Conservation (phyloP, 2,329 filamentous ascomycete genomes). For the Phyllosticta citrichinensis region DNA sequence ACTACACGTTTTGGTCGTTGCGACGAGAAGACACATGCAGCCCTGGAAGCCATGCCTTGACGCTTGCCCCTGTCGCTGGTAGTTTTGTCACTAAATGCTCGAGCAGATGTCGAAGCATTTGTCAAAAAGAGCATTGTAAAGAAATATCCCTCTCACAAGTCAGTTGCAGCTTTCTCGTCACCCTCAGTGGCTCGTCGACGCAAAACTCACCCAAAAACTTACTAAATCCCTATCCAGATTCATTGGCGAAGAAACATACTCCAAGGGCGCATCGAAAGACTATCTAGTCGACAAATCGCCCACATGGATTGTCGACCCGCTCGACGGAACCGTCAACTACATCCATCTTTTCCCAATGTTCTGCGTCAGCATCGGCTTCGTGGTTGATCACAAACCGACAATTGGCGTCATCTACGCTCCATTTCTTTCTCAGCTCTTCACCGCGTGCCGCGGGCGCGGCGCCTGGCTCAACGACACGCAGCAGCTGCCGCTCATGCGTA, state of each 20-base stretch:
- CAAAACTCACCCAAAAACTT: background rate
- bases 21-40: background rate
- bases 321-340: conserved; percentile 75
- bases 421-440: conserved; percentile 59
- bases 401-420: conserved; percentile 67
- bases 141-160: conserved; percentile 59
- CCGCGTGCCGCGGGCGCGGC: conserved; percentile 54
- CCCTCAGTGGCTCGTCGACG: background rate
- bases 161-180: conserved; percentile 20
- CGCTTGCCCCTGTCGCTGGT: background rate
- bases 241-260: conserved; percentile 68
- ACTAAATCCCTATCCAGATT: conserved; percentile 41
- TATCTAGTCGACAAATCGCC: conserved; percentile 56
- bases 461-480: conserved; percentile 60
- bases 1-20: background rate
- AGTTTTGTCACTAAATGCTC: conserved; percentile 9
- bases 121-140: conserved; percentile 50
- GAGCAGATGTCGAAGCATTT: conserved; percentile 60
- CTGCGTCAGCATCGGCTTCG: conserved; percentile 66
- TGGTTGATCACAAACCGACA: conserved; percentile 48
- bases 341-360: conserved; percentile 75
- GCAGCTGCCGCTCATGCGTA: conserved; percentile 52
- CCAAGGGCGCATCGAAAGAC: conserved; percentile 53
- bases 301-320: conserved; percentile 68
- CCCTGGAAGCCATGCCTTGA: background rate